These are phyloP conservation scores for Trypanosoma congolense DNA, from an alignment of 208 protist species.

Conservation along the genomic window DNA sequence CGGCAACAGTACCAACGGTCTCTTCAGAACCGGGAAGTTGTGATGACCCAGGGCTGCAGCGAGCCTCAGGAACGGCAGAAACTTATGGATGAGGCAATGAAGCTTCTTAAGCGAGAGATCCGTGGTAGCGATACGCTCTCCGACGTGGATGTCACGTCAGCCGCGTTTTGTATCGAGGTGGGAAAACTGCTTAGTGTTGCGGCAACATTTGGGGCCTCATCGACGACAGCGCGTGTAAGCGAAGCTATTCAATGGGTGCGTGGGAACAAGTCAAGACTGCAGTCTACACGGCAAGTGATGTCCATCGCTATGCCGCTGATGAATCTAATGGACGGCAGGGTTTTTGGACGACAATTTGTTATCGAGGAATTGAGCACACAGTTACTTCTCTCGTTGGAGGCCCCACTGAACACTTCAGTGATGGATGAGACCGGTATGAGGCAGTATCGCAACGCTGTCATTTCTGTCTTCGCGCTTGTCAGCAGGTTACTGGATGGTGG, in stretches of 20 bases:
- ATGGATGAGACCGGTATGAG: slow-evolving; percentile 16
- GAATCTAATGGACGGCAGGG: slow-evolving; percentile 55
- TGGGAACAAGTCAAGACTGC: slow-evolving; percentile 29
- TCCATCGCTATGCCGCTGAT: slow-evolving; percentile 68
- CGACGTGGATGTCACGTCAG: slow-evolving; percentile 37
- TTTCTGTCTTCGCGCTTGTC: slow-evolving; percentile 61
- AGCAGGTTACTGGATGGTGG: slow-evolving; percentile 27
- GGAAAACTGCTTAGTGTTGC: slow-evolving; percentile 65
- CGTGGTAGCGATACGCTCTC: slow-evolving; percentile 48
- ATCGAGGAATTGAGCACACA: slow-evolving; percentile 31
- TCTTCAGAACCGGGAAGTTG: slow-evolving; percentile 4
- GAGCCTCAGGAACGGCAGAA: slow-evolving; percentile 14
- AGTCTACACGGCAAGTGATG: slow-evolving; percentile 67
- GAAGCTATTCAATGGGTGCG: slow-evolving; percentile 59
- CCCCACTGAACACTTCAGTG: neutral
- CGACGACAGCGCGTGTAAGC: slow-evolving; percentile 43
- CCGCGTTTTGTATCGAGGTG: slow-evolving; percentile 54
- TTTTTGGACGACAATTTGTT: slow-evolving; percentile 43
- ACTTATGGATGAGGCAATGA: slow-evolving; percentile 44
- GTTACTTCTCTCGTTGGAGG: slow-evolving; percentile 10
- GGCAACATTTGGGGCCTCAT: slow-evolving; percentile 63
- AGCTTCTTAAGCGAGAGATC: slow-evolving; percentile 49
- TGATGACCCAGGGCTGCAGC: neutral
- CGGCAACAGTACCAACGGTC: slow-evolving; percentile 36
- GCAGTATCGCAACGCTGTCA: slow-evolving; percentile 41